Evolutionary conservation across 1,284 basidiomycete species (phyloP), one percentile per base, ranked within the genome.

Genomic region (Austroboletus novae-zelandiae): DNA sequence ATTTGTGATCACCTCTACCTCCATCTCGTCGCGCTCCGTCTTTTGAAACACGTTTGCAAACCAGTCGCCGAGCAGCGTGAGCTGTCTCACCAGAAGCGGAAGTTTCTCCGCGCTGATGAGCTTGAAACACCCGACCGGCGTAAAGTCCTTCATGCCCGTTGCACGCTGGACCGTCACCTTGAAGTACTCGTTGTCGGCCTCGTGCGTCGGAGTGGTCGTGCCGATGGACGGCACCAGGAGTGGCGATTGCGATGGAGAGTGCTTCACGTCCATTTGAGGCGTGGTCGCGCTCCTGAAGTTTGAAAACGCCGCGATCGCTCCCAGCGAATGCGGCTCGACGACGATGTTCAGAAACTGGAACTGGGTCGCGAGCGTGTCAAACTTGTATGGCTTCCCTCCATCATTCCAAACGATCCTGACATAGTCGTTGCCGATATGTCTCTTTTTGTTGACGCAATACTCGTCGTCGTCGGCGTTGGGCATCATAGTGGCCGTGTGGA

Each of bases 311-410:
- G 88, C 83, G 48, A 91, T 86, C 32, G 89, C 80, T 37, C 91
- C 91, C 40, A 86, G 76, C 11, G 94, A 94, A 66, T 97, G 93
- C 3, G 94, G 92, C 61, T 96, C 91, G 61, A 99, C 90, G 61
- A 99, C 87, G 62, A 99, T 94, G 70, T 98, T 99, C 66, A 98
- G 85, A 66, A 96, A 98, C 70, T 98, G 96, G 78, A 98, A 99
- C 63, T 93, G 85, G 2, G 95, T 97, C 25, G 81, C 73, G 55
- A 98, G 76, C 20, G 95, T 98, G 69, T 96, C 91, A 65, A 98
- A 98, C 47, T 74, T 78, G 70, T 98, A 99, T 4, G 88, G 84
- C 31, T 71, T 64, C 17, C 94, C 94, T 10, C 91, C 92, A 65
- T 98, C 97, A 72, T 99, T 99, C 87, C 94, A 99, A 50, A 99